Evolutionary conservation across 257 asterid species (phyloP).

Genomic region (Salvia hispanica): DNA sequence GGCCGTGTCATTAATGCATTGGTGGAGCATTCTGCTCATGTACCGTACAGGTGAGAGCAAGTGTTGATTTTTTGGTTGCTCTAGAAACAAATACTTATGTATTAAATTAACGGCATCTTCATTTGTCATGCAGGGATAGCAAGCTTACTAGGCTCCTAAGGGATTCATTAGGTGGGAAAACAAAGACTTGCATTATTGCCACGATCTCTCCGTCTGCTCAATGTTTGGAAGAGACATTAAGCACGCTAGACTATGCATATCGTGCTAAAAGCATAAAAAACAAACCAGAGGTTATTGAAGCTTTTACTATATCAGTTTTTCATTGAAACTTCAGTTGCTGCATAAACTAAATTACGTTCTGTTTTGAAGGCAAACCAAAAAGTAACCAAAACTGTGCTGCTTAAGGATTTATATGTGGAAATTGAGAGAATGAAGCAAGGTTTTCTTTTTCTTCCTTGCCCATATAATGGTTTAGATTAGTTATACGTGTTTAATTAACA

Average conservation of each 20-base stretch:
- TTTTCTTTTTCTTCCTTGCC: conserved; percentile 24
- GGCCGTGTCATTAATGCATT: conserved; percentile 85
- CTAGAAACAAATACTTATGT: conserved; percentile 4
- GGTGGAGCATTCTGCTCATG: conserved; percentile 81
- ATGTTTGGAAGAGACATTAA: conserved; percentile 76
- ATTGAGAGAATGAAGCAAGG: conserved; percentile 91
- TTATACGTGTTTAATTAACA: conserved; percentile 6
- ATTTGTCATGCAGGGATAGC: conserved; percentile 63
- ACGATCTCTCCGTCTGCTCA: conserved; percentile 78
- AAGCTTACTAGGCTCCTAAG: conserved; percentile 82
- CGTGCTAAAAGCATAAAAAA: conserved; percentile 88
- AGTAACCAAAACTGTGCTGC: conserved; percentile 68
- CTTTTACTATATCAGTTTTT: conserved; percentile 17
- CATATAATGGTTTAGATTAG: not conserved
- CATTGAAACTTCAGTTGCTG: not conserved
- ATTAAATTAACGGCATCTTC: conserved; percentile 25
- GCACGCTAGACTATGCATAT: conserved; percentile 81
- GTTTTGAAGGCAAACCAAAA: conserved; percentile 75
- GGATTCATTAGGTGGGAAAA: conserved; percentile 88
- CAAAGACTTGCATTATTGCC: conserved; percentile 85
- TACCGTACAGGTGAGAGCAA: conserved; percentile 75
- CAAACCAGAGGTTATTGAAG: conserved; percentile 68
- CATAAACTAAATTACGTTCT: conserved; percentile 39
- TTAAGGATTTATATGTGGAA: conserved; percentile 74
- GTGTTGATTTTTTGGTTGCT: conserved; percentile 15